Evolutionary conservation across 306 rosid genomes (phyloP).

Genomic region (Cercis canadensis): DNA sequence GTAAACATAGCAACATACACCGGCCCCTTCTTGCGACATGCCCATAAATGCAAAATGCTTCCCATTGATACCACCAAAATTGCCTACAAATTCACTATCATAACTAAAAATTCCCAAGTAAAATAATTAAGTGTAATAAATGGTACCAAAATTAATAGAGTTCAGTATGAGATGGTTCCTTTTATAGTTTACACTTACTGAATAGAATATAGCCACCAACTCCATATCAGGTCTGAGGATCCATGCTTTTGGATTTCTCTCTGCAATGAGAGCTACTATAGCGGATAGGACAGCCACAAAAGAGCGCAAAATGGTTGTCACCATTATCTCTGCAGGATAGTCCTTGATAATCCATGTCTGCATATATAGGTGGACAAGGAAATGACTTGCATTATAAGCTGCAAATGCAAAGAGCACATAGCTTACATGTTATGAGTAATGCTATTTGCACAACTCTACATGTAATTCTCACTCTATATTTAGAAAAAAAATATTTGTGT

Average conservation of each 20-base stretch:
- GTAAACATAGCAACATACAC: conserved; percentile 38
- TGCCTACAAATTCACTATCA: conserved; percentile 11
- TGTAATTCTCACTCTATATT: too few relatives aligned
- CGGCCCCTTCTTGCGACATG: conserved; percentile 36
- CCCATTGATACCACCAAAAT: conserved; percentile 1
- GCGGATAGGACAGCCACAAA: conserved; percentile 25
- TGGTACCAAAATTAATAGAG: too few relatives aligned
- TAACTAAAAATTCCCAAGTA: too few relatives aligned
- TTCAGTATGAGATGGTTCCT: background rate
- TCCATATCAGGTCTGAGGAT: conserved; percentile 4
- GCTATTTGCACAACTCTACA: too few relatives aligned
- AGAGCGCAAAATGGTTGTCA: background rate
- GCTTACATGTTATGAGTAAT: too few relatives aligned
- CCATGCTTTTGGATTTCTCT: conserved; percentile 21
- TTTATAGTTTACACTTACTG: conserved; percentile 14
- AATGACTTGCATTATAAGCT: too few relatives aligned
- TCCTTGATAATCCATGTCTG: conserved; percentile 41
- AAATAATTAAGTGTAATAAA: too few relatives aligned
- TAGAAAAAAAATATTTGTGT: too few relatives aligned
- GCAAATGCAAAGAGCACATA: too few relatives aligned
- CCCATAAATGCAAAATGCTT: conserved; percentile 19
- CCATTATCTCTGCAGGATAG: conserved; percentile 36
- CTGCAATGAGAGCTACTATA: conserved; percentile 21
- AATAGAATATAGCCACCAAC: conserved; percentile 23
- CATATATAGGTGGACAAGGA: background rate